Base-by-base conservation (phyloP, 768 basidiomycete species). In the Inosperma sp. region DNA sequence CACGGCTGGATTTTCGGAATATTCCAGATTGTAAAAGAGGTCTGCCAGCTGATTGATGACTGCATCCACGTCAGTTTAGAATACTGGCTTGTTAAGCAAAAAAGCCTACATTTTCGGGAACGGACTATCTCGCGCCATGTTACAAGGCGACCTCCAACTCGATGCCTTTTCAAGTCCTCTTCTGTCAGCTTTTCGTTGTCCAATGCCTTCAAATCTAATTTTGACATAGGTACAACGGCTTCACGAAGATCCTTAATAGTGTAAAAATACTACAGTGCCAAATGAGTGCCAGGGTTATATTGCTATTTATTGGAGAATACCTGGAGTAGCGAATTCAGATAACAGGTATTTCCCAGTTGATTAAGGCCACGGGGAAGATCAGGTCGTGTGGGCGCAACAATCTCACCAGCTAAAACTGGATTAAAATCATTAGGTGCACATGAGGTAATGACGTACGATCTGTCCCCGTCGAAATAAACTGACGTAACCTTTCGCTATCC, bases 161-260 rank as follows among this genome's bases (percentile, higher is more conserved):
- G 82, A 64, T 91, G 88, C 47, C 79, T 78, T 65, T 84, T 85
- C 37, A 92, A 68, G 58, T 92, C 88, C 52, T 90, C 88, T 45
- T 93, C 88, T 4, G 83, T 80, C 46, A 86, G 68, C 54, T 87
- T 89, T 52, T 83, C 83, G 33, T 86, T 83, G 30, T 81, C 83
- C 12, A 84, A 52, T 0, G 73, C 59, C 57, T 84, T 84, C 49
- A 76, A 49, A 41, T 77, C 79, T 31, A 75, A 62, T 50, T 79
- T 75, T 21, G 76, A 76, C 71, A 84, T 74, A 16, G 77, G 80
- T 25, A 70, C 71, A 7, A 95, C 82, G 5, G 87, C 83, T 16
- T 85, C 83, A 26, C 93, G 79, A 22, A 96, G 78, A 29, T 93
- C 89, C 62, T 81, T 87, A 67, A 96, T 92, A n/a, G 93, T 95